Conservation (phyloP, 257 asterid species). For the Solanum ossicruentum region DNA sequence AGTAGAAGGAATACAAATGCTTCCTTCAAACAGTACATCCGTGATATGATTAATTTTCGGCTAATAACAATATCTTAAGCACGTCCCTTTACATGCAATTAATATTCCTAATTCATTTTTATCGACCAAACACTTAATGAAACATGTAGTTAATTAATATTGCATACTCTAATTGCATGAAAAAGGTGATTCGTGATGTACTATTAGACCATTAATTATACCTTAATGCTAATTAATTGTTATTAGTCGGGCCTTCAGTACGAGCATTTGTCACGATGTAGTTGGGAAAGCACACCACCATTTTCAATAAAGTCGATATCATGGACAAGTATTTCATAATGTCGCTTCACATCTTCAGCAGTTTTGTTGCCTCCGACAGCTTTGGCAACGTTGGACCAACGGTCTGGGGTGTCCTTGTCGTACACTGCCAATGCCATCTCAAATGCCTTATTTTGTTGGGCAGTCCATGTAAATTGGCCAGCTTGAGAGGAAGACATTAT, state of each 20-base stretch:
- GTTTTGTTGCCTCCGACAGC: constrained; percentile 60
- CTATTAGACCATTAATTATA: background rate
- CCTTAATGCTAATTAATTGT: background rate
- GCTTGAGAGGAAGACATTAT: background rate
- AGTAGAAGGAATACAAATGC: constrained; percentile 6
- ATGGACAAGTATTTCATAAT: constrained; percentile 45
- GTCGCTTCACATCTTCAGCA: constrained; percentile 52
- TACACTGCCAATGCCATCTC: constrained; percentile 65
- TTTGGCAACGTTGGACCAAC: constrained; percentile 71
- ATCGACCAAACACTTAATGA: background rate
- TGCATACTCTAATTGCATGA: too few species aligned
- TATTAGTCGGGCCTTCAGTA: background rate
- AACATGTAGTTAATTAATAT: too few species aligned
- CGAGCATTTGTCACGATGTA: constrained; percentile 16
- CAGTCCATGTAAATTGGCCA: constrained; percentile 31
- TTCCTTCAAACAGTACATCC: constrained; percentile 3
- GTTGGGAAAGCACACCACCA: constrained; percentile 47
- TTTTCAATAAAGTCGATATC: constrained; percentile 53
- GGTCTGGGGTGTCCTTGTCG: constrained; percentile 65
- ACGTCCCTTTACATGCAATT: too few species aligned
- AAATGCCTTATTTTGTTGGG: constrained; percentile 64
- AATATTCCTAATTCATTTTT: background rate
- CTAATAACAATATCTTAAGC: too few species aligned
- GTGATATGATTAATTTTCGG: too few species aligned
- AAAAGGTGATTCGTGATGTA: too few species aligned